Percentiles rank a stretch among this genome's conserved stretches.
Evolutionary conservation across 2,329 filamentous ascomycete species (phyloP).

Genomic region (Hymenoscyphus repandus): DNA sequence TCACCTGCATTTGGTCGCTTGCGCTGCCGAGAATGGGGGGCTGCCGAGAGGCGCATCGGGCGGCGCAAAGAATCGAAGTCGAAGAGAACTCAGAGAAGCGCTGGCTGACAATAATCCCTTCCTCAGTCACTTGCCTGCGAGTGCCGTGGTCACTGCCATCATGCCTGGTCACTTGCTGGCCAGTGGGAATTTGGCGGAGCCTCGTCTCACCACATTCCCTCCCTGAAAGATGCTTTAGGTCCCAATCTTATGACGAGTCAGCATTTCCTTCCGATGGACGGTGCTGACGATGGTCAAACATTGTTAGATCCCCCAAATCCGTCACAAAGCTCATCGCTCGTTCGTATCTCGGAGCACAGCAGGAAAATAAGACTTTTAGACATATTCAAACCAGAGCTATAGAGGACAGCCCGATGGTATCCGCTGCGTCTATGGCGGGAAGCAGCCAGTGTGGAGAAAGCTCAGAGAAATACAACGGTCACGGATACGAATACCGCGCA

Average conservation of each 20-base stretch:
- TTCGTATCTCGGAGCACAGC: too few species aligned
- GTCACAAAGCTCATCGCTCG: too few species aligned
- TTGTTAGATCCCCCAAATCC: neutral
- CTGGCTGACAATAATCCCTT: neutral
- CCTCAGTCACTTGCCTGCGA: neutral
- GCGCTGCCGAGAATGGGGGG: slow-evolving; percentile 9
- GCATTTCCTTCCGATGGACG: too few species aligned
- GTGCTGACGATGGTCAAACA: neutral
- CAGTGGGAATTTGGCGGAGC: neutral
- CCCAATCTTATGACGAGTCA: neutral
- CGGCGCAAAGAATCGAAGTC: neutral
- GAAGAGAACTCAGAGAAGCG: neutral
- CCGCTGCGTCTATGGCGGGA: too few species aligned
- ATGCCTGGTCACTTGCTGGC: too few species aligned
- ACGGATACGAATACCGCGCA: too few species aligned
- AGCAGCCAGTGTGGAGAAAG: too few species aligned
- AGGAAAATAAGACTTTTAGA: too few species aligned
- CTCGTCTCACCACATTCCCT: slow-evolving; percentile 3
- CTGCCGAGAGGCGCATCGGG: slow-evolving; percentile 8
- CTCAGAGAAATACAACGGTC: too few species aligned
- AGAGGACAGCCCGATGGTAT: too few species aligned
- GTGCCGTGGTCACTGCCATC: neutral
- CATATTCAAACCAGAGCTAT: too few species aligned
- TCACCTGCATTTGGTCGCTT: slow-evolving; percentile 7
- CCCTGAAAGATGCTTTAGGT: neutral